Evolutionary conservation across 257 asterid species (phyloP).

Genomic region (Leptodermis oblonga): DNA sequence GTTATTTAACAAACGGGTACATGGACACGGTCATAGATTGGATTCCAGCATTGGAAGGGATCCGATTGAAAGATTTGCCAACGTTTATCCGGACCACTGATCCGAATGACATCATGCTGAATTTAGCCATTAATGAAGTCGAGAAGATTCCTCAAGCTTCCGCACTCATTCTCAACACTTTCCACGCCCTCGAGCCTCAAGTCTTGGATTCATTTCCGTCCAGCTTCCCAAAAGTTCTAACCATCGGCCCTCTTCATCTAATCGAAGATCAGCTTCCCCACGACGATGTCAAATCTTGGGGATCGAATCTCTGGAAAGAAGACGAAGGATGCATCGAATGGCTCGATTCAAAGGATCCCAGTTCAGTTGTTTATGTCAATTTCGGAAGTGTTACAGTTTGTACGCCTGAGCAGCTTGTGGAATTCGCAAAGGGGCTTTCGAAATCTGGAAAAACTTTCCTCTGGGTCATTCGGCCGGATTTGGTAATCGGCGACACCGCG

Average conservation of each 20-base stretch:
- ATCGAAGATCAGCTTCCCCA: conserved; percentile 1
- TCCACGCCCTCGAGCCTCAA: conserved; percentile 14
- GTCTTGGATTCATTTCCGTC: conserved; percentile 10
- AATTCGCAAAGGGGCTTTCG: conserved; percentile 31
- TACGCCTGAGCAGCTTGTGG: conserved; percentile 13
- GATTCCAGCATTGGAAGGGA: conserved; percentile 27
- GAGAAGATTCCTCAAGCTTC: conserved; percentile 19
- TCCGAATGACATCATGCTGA: conserved; percentile 11
- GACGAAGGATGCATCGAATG: conserved; percentile 20
- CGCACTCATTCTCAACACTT: conserved; percentile 23
- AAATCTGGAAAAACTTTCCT: conserved; percentile 18
- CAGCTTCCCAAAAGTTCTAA: conserved; percentile 11
- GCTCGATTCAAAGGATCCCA: conserved; percentile 19
- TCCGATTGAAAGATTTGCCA: conserved; percentile 20
- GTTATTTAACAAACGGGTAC: conserved; percentile 24
- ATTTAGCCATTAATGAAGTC: conserved; percentile 1
- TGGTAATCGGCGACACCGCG: conserved; percentile 20
- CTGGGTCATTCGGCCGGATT: conserved; percentile 31
- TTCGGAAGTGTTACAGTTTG: conserved; percentile 26
- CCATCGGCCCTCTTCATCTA: conserved; percentile 29
- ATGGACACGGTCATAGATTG: conserved; percentile 23
- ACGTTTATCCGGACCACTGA: conserved; percentile 19
- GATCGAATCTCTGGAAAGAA: conserved; percentile 33
- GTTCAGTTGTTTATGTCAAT: conserved; percentile 34
- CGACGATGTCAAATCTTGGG: conserved; percentile 11